These are phyloP conservation scores for Ascochyta lentis DNA, from an alignment of 2,329 filamentous ascomycete genomes.

Conservation along the genomic window DNA sequence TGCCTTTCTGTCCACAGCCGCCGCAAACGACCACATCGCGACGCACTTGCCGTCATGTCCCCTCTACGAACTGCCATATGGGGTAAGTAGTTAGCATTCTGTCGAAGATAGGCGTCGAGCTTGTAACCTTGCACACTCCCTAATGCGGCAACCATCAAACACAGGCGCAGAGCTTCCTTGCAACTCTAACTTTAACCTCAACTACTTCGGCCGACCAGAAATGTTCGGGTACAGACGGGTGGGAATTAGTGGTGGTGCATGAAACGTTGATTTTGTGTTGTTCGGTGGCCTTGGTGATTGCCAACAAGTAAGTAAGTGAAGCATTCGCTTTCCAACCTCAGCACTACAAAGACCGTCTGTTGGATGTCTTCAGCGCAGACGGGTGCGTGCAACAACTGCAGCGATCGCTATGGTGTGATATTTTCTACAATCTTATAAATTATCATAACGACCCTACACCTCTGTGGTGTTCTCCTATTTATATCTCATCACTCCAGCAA, in stretches of 20 bases:
- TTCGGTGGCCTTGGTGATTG: neutral
- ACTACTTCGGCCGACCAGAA: neutral
- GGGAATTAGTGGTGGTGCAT: neutral
- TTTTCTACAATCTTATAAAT: no score
- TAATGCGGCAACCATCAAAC: conserved; percentile 7
- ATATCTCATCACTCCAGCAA: no score
- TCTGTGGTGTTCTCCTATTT: no score
- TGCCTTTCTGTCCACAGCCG: neutral
- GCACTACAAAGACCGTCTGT: no score
- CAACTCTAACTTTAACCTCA: conserved; percentile 9
- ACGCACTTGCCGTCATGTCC: neutral
- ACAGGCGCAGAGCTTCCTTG: conserved; percentile 12
- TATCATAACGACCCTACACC: no score
- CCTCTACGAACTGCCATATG: neutral
- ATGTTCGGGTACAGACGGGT: neutral
- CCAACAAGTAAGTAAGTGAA: no score
- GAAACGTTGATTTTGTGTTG: neutral
- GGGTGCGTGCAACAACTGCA: neutral
- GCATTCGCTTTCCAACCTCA: no score
- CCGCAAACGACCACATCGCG: conserved; percentile 6
- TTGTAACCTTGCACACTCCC: conserved; percentile 14
- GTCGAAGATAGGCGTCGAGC: conserved; percentile 11
- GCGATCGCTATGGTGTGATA: no score
- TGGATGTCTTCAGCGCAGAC: neutral
- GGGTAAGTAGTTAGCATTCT: conserved; percentile 1